Percentiles rank a stretch among this genome's conserved stretches.
Conservation (phyloP, 1,139 yeast species). For the Casaregolazyma suthepensis region DNA sequence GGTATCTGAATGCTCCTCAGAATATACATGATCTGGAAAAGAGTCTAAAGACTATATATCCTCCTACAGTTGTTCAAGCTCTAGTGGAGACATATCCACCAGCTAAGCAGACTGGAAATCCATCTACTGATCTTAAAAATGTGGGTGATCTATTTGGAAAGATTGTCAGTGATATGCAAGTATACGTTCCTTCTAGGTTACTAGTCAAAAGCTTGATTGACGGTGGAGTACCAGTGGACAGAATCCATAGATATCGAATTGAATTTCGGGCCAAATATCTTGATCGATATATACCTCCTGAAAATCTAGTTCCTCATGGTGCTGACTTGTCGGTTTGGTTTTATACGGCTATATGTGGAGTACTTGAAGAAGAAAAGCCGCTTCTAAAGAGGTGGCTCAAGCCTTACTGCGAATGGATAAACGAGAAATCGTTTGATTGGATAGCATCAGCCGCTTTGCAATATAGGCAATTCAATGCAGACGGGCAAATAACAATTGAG, state of each 20-base stretch:
- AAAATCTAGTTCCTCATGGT: conserved; percentile 33
- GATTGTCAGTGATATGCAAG: conserved; percentile 38
- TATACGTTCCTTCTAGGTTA: conserved; percentile 36
- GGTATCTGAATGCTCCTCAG: conserved; percentile 39
- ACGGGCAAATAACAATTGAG: conserved; percentile 26
- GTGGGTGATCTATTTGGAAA: conserved; percentile 28
- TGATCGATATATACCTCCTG: conserved; percentile 27
- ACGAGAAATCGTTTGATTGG: conserved; percentile 26
- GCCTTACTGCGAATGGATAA: conserved; percentile 29
- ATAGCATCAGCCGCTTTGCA: conserved; percentile 22
- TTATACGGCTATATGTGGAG: conserved; percentile 26
- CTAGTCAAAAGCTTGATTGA: conserved; percentile 28
- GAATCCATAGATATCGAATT: conserved; percentile 32
- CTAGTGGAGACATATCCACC: conserved; percentile 30
- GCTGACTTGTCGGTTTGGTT: conserved; percentile 34
- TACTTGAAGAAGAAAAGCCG: conserved; percentile 25
- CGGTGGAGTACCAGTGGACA: conserved; percentile 27
- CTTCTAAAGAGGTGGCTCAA: conserved; percentile 24
- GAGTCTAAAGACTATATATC: conserved; percentile 37
- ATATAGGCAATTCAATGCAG: conserved; percentile 24
- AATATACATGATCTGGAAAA: conserved; percentile 60
- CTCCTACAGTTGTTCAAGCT: conserved; percentile 28
- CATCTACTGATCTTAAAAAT: conserved; percentile 18
- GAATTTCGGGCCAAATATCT: conserved; percentile 31
- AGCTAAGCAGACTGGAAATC: conserved; percentile 4